Evolutionary conservation across 192 early-diverging fungal species (phyloP).

Genomic region (Allomyces macrogynus): DNA sequence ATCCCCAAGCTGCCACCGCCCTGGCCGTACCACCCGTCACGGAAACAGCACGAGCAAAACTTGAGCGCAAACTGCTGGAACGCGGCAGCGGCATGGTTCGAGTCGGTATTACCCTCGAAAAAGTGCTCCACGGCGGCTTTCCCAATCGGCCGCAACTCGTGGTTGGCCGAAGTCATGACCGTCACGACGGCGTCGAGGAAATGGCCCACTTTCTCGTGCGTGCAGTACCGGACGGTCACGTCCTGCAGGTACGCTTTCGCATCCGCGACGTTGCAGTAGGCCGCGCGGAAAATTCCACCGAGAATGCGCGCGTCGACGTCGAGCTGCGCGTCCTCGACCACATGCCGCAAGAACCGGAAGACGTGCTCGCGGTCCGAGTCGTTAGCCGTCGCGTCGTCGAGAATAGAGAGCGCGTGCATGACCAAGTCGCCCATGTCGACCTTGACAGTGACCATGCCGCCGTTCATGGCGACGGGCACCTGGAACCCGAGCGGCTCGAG

Average conservation of each 20-base stretch:
- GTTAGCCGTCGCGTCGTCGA: conserved; percentile 6
- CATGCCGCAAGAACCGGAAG: too few relatives aligned
- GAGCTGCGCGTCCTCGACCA: too few relatives aligned
- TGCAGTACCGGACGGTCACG: conserved; percentile 11
- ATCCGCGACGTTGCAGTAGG: conserved; percentile 4
- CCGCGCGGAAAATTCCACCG: conserved; percentile 32
- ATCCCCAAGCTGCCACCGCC: conserved; percentile 82
- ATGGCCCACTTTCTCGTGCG: conserved; percentile 20
- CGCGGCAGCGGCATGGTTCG: conserved; percentile 33
- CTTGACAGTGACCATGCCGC: conserved; percentile 11
- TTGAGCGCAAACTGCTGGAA: conserved; percentile 62
- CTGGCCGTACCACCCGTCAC: conserved; percentile 66
- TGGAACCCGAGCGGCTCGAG: conserved; percentile 3
- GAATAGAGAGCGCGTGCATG: conserved; percentile 10
- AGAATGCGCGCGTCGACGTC: conserved; percentile 5
- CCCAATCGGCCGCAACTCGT: conserved; percentile 34
- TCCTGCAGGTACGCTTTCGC: neutral
- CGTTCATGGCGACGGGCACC: conserved; percentile 14
- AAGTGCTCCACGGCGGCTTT: conserved; percentile 40
- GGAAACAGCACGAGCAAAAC: conserved; percentile 82
- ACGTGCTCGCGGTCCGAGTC: too few relatives aligned
- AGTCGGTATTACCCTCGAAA: conserved; percentile 20
- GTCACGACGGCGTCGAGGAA: conserved; percentile 63
- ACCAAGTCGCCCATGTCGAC: conserved; percentile 16
- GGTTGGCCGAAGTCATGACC: conserved; percentile 48